Base-by-base conservation (phyloP, 345 rosid genomes). In the Lepidium sativum region DNA sequence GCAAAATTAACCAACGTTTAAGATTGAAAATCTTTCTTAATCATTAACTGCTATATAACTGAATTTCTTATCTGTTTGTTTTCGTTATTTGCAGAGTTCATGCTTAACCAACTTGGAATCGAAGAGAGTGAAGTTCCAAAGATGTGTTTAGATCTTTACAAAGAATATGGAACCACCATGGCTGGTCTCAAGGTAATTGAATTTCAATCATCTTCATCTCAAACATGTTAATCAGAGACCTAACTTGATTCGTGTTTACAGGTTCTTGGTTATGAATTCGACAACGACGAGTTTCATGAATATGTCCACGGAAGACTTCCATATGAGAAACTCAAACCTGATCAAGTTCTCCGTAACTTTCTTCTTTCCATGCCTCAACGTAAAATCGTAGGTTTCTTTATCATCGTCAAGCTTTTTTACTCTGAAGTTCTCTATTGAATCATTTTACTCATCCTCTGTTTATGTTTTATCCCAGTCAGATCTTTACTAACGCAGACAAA, bases 151-250 rank as follows among this genome's bases (percentile, higher is more conserved):
- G 97, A 89, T 17, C 80, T 92, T 63, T 92, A 92, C 78, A 82
- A 70, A 72, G 95, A 92, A 67, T 49, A 89, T 73, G 98, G 97
- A 72, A 92, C 98, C 59, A 92, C 98, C 63, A 87, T 92, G 98
- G 97, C 97, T 21, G 98, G 98, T 67, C 79, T 92, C 10, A 86
- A 86, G 92, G 98, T 86, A 35, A 70, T 21, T 1, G 4, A 9
- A n/a, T 44, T 18, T 44, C 29, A 45, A 1, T 45, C 51, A 45
- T 9, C 32, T 21, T 12, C 4, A 23, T 48, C 14, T 10, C 4
- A 20, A 10, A 5, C 43, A 25, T 25, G 5, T 25, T 25, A 25
- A 4, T 25, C 25, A 23, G 2, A 23, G 25, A 23, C 25, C 4
- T 25, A 25, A 25, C 29, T 4, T 25, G 6, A 25, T 25, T 25